Conservation (phyloP, 305 asterid genomes). For the Fraxinus xanthoxyloides region DNA sequence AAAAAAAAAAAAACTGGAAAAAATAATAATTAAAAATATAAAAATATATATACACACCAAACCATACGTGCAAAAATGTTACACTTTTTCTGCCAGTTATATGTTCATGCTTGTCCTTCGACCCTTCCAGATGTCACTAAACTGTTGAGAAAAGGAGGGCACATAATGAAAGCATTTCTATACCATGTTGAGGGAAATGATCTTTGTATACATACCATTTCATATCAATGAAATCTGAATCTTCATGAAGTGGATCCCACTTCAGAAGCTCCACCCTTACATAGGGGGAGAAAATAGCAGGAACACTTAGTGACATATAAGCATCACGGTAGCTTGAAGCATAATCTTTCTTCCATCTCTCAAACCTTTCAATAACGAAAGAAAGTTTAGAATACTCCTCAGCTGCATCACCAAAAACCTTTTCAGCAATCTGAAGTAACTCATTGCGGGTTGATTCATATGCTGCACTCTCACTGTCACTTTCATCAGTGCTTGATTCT, state of each 20-base stretch:
- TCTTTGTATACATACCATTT: slow-evolving; percentile 52
- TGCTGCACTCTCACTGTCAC: slow-evolving; percentile 81
- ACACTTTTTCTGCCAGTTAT: background rate
- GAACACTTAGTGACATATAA: slow-evolving; percentile 78
- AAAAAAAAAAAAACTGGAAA: background rate
- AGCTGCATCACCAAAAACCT: slow-evolving; percentile 79
- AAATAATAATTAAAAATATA: background rate
- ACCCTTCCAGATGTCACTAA: background rate
- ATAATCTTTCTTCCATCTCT: slow-evolving; percentile 73
- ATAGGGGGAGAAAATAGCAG: slow-evolving; percentile 83
- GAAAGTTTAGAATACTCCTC: slow-evolving; percentile 82
- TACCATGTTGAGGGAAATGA: slow-evolving; percentile 6
- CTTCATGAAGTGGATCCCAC: slow-evolving; percentile 95
- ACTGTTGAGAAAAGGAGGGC: background rate
- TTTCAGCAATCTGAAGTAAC: slow-evolving; percentile 75
- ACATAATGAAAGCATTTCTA: background rate
- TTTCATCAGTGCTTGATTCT: slow-evolving; percentile 94
- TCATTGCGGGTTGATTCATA: slow-evolving; percentile 69
- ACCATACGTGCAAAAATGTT: background rate
- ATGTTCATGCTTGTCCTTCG: background rate
- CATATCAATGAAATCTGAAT: slow-evolving; percentile 79
- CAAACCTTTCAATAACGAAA: slow-evolving; percentile 61
- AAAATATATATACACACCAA: background rate
- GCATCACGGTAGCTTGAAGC: slow-evolving; percentile 85
- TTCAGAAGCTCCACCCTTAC: slow-evolving; percentile 89